Evolutionary conservation across 768 basidiomycete genomes (phyloP).

Genomic region (Kwoniella bestiolae): DNA sequence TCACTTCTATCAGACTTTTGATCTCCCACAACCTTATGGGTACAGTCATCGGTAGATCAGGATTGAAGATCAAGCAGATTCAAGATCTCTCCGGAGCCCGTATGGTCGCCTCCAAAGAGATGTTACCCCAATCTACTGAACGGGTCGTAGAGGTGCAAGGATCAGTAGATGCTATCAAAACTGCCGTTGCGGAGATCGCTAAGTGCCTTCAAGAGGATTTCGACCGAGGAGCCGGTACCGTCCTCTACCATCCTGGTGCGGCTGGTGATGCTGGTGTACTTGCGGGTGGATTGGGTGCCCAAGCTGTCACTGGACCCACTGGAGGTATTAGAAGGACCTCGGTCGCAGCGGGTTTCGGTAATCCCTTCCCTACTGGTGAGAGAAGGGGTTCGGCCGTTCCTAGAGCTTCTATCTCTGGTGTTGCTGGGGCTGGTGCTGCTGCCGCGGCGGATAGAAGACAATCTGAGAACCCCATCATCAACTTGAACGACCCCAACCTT

Average conservation of each 20-base stretch:
- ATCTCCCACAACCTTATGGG: slow-evolving; percentile 99
- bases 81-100: slow-evolving; percentile 94
- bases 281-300: slow-evolving; percentile 56
- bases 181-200: slow-evolving; percentile 93
- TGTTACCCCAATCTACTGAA: slow-evolving; percentile 98
- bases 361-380: slow-evolving; percentile 33
- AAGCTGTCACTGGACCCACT: slow-evolving; percentile 56
- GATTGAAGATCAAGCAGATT: slow-evolving; percentile 98
- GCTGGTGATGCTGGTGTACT: slow-evolving; percentile 60
- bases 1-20: slow-evolving; percentile 89
- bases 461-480: slow-evolving; percentile 26
- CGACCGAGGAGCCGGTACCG: slow-evolving; percentile 91
- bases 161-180: slow-evolving; percentile 84
- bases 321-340: slow-evolving; percentile 55
- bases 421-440: slow-evolving; percentile 41
- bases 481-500: slow-evolving; percentile 66
- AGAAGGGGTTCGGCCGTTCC: slow-evolving; percentile 32
- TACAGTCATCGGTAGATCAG: slow-evolving; percentile 92
- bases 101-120: slow-evolving; percentile 98
- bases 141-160: slow-evolving; percentile 98
- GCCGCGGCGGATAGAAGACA: slow-evolving; percentile 52
- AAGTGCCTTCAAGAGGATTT: slow-evolving; percentile 95
- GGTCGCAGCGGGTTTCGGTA: slow-evolving; percentile 47
- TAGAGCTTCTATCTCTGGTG: slow-evolving; percentile 64
- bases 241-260: slow-evolving; percentile 92